Conservation (phyloP, 1,139 yeast species). For the Yamadazyma membranifaciens region DNA sequence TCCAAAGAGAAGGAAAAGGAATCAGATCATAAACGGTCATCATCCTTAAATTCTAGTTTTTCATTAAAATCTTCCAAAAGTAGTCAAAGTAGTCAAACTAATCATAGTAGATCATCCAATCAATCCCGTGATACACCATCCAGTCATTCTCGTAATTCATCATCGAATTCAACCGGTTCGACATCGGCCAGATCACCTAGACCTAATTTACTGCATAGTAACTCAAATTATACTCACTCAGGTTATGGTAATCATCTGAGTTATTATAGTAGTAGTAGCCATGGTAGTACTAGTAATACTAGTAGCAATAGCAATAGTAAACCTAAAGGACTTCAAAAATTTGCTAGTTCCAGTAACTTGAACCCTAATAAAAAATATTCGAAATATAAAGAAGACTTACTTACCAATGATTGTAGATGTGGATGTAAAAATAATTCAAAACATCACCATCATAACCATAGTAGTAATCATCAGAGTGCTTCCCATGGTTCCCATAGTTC, state of each 20-base stretch:
- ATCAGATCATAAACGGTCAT: constrained; percentile 10
- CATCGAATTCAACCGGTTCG: not conserved
- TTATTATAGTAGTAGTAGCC: not conserved
- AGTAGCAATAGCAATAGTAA: not conserved
- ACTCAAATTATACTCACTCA: not conserved
- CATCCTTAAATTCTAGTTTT: constrained; percentile 9
- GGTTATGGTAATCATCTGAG: not conserved
- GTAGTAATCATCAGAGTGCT: not conserved
- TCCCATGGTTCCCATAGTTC: not conserved
- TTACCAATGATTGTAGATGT: constrained; percentile 15
- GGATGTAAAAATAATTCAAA: constrained; percentile 12
- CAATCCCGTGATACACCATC: not conserved
- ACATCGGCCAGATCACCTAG: not conserved
- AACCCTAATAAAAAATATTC: constrained; percentile 6
- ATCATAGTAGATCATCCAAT: not conserved
- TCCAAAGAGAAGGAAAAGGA: constrained; percentile 1
- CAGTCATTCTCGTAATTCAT: not conserved
- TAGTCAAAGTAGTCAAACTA: not conserved
- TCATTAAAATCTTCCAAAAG: constrained; percentile 11
- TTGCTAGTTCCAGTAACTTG: constrained; percentile 5
- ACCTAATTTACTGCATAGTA: not conserved
- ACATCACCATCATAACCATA: constrained; percentile 1
- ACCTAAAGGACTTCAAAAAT: constrained; percentile 1
- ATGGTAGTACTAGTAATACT: not conserved
- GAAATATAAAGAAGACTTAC: constrained; percentile 14